Evolutionary conservation across 306 rosid genomes (phyloP).

Genomic region (Purshia tridentata): DNA sequence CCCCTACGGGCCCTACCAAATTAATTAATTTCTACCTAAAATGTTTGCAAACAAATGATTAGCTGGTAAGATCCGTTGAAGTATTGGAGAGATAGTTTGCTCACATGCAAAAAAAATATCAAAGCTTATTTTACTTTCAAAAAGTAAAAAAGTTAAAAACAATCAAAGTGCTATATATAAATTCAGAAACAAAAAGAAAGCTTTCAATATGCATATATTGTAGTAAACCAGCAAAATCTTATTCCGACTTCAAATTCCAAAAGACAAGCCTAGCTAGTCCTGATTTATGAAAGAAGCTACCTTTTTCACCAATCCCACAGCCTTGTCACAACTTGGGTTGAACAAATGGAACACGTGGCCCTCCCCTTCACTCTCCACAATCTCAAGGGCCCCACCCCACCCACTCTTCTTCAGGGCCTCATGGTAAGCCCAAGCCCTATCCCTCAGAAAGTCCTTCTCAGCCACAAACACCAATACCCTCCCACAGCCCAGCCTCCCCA

Average conservation of each 20-base stretch:
- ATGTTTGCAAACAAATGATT: too few species aligned
- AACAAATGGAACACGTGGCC: conserved; percentile 37
- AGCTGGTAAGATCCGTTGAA: too few species aligned
- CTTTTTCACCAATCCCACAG: conserved; percentile 18
- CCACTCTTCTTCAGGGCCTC: conserved; percentile 28
- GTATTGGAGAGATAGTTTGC: too few species aligned
- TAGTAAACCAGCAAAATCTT: too few species aligned
- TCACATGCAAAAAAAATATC: too few species aligned
- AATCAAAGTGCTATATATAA: too few species aligned
- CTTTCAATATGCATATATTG: too few species aligned
- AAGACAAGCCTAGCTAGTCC: background rate
- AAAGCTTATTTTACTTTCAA: too few species aligned
- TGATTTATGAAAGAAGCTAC: conserved; percentile 2
- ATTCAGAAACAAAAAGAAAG: too few species aligned
- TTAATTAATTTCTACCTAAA: background rate
- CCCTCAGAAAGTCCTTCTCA: conserved; percentile 27
- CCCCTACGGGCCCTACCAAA: too few species aligned
- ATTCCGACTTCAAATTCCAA: background rate
- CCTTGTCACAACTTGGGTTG: conserved; percentile 20
- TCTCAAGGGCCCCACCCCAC: conserved; percentile 32
- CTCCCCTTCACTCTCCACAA: conserved; percentile 28
- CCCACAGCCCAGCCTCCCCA: conserved; percentile 17
- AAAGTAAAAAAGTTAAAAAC: too few species aligned
- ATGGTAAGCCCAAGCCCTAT: conserved; percentile 22
- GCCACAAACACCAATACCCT: conserved; percentile 35